Conservation (phyloP, 169 alveolate species). For the Cryptosporidium sp. region DNA sequence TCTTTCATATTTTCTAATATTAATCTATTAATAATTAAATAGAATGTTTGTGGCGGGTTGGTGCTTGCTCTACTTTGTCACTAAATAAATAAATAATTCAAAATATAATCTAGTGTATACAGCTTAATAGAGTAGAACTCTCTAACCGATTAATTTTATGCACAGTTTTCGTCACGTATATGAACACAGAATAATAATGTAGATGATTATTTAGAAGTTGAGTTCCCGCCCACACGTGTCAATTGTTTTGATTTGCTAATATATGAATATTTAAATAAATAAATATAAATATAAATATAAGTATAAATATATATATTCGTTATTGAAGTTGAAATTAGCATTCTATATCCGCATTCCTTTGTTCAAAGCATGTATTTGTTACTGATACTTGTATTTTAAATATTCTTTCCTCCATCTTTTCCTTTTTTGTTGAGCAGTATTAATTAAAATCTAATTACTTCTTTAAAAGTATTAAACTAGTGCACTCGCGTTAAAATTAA, state of each 20-base stretch:
- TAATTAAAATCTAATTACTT: background rate
- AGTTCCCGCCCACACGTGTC: constrained; percentile 39
- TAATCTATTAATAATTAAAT: background rate
- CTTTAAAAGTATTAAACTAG: background rate
- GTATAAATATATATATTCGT: too few species aligned
- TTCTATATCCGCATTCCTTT: background rate
- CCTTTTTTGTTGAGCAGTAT: background rate
- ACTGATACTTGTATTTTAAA: too few species aligned
- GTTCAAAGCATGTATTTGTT: too few species aligned
- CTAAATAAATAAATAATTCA: background rate
- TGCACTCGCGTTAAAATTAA: background rate
- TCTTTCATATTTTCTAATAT: constrained; percentile 15
- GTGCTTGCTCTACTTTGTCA: background rate
- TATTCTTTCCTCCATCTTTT: background rate
- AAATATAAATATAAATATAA: too few species aligned
- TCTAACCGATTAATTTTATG: background rate
- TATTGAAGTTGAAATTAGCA: background rate
- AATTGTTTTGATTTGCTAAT: background rate
- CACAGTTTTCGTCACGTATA: background rate
- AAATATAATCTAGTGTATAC: background rate
- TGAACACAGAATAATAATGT: background rate
- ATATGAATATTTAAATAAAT: background rate
- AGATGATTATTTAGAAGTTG: background rate
- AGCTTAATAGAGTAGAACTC: too few species aligned
- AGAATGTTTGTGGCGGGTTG: background rate